Percentiles rank a stretch among this genome's conserved stretches.
These are phyloP conservation scores for Chrysochromulina parva DNA, from an alignment of 78 protist genomes.

Conservation along the genomic window DNA sequence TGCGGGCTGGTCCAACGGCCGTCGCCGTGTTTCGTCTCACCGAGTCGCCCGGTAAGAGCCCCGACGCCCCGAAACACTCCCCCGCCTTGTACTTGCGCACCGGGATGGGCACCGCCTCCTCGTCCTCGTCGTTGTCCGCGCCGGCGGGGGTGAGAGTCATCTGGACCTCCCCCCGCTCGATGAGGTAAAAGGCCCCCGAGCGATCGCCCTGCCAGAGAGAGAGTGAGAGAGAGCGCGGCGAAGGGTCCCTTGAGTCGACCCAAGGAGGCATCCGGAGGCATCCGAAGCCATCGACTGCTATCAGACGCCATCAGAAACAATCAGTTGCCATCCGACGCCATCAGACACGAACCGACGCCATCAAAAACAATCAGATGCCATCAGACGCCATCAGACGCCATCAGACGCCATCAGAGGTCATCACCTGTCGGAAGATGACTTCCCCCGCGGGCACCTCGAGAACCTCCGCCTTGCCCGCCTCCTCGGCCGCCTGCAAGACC, in stretches of 20 bases:
- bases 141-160: background rate
- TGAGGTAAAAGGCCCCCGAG: background rate
- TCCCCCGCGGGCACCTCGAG: background rate
- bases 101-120: background rate
- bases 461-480: background rate
- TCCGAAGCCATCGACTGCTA: too few relatives aligned
- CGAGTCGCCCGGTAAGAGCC: background rate
- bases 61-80: conserved; percentile 9
- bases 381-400: too few relatives aligned
- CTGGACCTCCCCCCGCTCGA: background rate
- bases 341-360: too few relatives aligned
- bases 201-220: background rate
- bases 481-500: background rate
- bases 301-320: too few relatives aligned
- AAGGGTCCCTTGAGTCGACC: too few relatives aligned
- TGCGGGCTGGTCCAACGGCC: background rate
- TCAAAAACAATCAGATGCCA: too few relatives aligned
- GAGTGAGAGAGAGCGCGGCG: too few relatives aligned
- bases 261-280: too few relatives aligned
- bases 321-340: too few relatives aligned
- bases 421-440: background rate
- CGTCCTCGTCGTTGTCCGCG: background rate
- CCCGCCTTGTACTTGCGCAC: background rate
- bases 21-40: conserved; percentile 2
- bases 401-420: too few relatives aligned